phyloP scores from a whole-genome alignment of 352 stramenopile species.

The Phytopythium litorale region DNA sequence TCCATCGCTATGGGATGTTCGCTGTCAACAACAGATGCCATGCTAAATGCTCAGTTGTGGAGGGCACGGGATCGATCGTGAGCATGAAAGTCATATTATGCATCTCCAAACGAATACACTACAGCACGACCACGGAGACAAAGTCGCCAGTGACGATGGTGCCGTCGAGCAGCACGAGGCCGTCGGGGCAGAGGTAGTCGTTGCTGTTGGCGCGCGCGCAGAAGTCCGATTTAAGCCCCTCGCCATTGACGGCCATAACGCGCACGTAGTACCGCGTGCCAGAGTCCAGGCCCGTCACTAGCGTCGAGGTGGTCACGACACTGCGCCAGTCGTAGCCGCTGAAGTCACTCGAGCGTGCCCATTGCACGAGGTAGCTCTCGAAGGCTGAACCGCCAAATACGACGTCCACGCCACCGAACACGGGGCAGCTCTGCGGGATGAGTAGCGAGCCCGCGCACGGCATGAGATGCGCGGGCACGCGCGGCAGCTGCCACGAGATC shows the following conservation, averaged over 20 bases:
- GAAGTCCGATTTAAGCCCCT: constrained; percentile 72
- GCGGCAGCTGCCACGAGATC: constrained; percentile 61
- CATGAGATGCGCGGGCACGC: constrained; percentile 60
- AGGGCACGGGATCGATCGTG: no score
- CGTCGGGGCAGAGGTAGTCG: constrained; percentile 67
- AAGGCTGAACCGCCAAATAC: constrained; percentile 89
- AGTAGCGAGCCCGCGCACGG: constrained; percentile 61
- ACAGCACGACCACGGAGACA: constrained; percentile 33
- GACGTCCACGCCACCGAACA: constrained; percentile 76
- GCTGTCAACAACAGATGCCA: no score
- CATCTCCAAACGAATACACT: constrained; percentile 1
- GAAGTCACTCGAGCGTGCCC: constrained; percentile 63
- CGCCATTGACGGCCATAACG: constrained; percentile 78
- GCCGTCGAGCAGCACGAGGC: constrained; percentile 60
- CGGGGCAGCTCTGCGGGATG: constrained; percentile 47
- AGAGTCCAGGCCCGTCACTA: constrained; percentile 65
- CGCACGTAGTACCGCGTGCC: constrained; percentile 78
- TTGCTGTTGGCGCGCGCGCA: constrained; percentile 49
- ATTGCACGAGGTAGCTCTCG: constrained; percentile 94
- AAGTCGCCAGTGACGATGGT: constrained; percentile 53
- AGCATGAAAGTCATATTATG: not conserved
- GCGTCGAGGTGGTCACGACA: constrained; percentile 51
- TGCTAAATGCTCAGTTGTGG: no score
- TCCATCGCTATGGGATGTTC: no score
- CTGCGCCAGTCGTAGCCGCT: constrained; percentile 64